phyloP scores from a whole-genome alignment of 768 basidiomycete species.

The Leccinum obscurum region DNA sequence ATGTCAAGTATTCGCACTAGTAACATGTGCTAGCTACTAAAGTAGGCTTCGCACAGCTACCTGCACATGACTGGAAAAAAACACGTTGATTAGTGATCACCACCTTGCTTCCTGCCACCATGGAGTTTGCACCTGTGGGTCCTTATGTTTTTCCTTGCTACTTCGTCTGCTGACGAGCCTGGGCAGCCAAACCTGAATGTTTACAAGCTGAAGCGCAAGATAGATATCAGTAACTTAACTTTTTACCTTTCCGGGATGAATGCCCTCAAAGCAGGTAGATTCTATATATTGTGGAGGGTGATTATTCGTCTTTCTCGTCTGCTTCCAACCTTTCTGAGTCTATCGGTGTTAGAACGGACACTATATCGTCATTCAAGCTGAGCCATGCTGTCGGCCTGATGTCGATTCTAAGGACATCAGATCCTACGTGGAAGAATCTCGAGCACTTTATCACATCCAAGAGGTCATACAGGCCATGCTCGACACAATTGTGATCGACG shows the following conservation, averaged over 20 bases:
- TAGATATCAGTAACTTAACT: constrained; percentile 27
- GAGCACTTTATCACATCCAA: constrained; percentile 25
- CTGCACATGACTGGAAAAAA: neutral
- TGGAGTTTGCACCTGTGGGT: constrained; percentile 35
- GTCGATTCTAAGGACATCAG: neutral
- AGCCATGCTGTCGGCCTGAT: constrained; percentile 28
- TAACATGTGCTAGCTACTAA: constrained; percentile 1
- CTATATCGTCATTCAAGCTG: constrained; percentile 31
- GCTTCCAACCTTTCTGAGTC: constrained; percentile 8
- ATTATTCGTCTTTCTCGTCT: neutral
- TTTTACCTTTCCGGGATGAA: constrained; percentile 15
- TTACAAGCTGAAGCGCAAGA: constrained; percentile 23
- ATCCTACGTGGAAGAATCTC: constrained; percentile 17
- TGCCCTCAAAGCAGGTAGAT: constrained; percentile 14
- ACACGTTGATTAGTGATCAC: constrained; percentile 22
- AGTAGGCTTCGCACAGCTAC: constrained; percentile 14
- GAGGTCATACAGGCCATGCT: constrained; percentile 37
- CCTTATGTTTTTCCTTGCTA: constrained; percentile 10
- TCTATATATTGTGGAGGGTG: constrained; percentile 32
- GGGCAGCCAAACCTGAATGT: constrained; percentile 22
- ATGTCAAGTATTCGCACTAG: constrained; percentile 16
- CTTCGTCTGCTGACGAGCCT: constrained; percentile 4
- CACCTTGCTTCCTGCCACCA: constrained; percentile 1
- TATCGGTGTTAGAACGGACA: constrained; percentile 24
- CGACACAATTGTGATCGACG: constrained; percentile 30